Evolutionary conservation across 257 asterid species (phyloP), one percentile per base, ranked within the genome.

Genomic region (Solanum virginianum): DNA sequence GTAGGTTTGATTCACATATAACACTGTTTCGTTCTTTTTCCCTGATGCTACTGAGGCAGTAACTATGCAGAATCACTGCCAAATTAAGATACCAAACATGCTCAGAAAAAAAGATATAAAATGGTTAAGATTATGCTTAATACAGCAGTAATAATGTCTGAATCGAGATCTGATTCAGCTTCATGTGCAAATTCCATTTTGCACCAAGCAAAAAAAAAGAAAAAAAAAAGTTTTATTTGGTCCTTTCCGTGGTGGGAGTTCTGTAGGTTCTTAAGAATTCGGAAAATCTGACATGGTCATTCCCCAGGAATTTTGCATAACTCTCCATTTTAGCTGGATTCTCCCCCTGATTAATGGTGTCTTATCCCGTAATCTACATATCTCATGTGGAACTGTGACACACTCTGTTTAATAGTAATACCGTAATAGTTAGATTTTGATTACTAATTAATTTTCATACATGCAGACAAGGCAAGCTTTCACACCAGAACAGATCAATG

Each of bases 401-500:
- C 22, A 1, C 26, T 51, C 47, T 77, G 47, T 51, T 70, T 41
- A 77, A 32, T 51, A 10, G 82, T 77, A 77, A n/a, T n/a, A 59
- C 66, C n/a, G 29, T 59, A 10, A 29, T 53, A 77, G 26, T 70
- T 39, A 39, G 54, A 18, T 16, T 39, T 51, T 16, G 47, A 51
- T 53, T 9, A 77, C 56, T 77, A 17, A 47, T 71, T 60, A 60
- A 82, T 75, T 45, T 82, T 84, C 43, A 70, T 55, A 66, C 87
- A 69, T 85, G 74, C 91, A 95, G 98, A 91, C 92, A 32, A 94
- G 98, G 89, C 88, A 91, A 87, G 88, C 94, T 81, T 91, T 90
- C 80, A 93, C 98, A 24, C 92, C 95, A 5, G 95, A 92, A 85
- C 97, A 93, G 90, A 95, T 95, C 86, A 94, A 95, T 82, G 92